These are phyloP conservation scores for Solanum hybrid DNA, from an alignment of 305 asterid species.

Conservation along the genomic window DNA sequence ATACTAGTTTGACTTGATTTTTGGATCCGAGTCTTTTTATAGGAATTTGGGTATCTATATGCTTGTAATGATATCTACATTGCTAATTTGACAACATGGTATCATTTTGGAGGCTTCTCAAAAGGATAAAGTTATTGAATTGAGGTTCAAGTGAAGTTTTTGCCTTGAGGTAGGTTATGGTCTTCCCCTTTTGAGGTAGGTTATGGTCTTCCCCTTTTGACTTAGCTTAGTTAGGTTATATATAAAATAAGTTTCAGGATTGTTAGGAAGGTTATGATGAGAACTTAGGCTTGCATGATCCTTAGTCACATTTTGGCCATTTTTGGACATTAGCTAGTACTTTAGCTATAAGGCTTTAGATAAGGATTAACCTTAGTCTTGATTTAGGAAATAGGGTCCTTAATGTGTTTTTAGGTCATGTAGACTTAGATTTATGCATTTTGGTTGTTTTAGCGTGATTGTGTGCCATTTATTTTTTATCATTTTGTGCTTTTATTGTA, in stretches of 20 bases:
- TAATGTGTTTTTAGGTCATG: neutral
- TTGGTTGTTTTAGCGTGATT: neutral
- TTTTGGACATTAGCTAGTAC: neutral
- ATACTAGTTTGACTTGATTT: too few relatives aligned
- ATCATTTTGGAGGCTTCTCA: neutral
- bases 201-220: neutral
- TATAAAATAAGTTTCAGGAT: neutral
- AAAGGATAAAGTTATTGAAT: neutral
- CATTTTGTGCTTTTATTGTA: neutral
- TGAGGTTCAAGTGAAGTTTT: neutral
- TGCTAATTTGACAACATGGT: neutral
- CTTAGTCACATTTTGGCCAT: neutral
- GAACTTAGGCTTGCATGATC: neutral
- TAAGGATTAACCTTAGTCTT: neutral
- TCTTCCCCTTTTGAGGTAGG: neutral
- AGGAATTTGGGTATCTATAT: neutral
- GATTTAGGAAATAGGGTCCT: neutral
- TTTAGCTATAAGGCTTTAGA: neutral
- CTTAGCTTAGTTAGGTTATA: neutral
- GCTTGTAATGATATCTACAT: neutral
- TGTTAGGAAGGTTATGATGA: neutral
- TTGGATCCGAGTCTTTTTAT: neutral
- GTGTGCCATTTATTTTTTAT: neutral
- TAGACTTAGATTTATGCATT: neutral
- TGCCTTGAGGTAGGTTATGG: neutral